phyloP scores from a whole-genome alignment of 2,329 filamentous ascomycete genomes.

The Cladophialophora psammophila region DNA sequence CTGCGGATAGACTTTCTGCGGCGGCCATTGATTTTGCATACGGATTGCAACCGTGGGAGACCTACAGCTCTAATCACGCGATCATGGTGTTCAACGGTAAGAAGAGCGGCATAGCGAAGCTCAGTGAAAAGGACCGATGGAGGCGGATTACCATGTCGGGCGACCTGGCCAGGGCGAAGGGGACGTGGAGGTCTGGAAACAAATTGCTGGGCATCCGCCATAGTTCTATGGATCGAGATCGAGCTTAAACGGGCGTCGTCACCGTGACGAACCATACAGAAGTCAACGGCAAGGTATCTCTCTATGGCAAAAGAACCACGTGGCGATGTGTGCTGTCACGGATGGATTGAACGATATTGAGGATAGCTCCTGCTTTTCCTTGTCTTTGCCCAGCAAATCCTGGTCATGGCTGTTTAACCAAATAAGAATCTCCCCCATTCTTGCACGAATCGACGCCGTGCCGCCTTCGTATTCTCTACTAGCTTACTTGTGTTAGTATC shows the following conservation, averaged over 20 bases:
- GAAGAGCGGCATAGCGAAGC: slow-evolving; percentile 11
- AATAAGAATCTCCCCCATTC: too few species aligned
- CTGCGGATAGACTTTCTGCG: slow-evolving; percentile 18
- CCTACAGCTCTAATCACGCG: slow-evolving; percentile 5
- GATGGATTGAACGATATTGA: not conserved
- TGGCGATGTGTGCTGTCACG: not conserved
- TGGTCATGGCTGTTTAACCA: not conserved
- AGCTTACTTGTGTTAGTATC: too few species aligned
- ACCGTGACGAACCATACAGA: not conserved
- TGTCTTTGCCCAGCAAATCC: not conserved
- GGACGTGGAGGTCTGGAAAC: slow-evolving; percentile 15
- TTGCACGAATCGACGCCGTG: not conserved
- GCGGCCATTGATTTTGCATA: slow-evolving; percentile 22
- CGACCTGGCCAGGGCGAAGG: slow-evolving; percentile 16
- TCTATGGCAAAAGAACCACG: not conserved
- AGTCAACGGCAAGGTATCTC: not conserved
- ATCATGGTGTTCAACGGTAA: slow-evolving; percentile 23
- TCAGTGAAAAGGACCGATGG: slow-evolving; percentile 24
- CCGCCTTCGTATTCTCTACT: too few species aligned
- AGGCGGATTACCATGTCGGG: slow-evolving; percentile 21
- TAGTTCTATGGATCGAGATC: slow-evolving; percentile 16
- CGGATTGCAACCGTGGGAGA: slow-evolving; percentile 25
- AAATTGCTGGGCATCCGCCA: slow-evolving; percentile 17
- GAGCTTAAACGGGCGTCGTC: not conserved
- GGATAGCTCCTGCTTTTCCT: not conserved